Base-by-base conservation (phyloP, 306 rosid species). In the Bauhinia variegata region DNA sequence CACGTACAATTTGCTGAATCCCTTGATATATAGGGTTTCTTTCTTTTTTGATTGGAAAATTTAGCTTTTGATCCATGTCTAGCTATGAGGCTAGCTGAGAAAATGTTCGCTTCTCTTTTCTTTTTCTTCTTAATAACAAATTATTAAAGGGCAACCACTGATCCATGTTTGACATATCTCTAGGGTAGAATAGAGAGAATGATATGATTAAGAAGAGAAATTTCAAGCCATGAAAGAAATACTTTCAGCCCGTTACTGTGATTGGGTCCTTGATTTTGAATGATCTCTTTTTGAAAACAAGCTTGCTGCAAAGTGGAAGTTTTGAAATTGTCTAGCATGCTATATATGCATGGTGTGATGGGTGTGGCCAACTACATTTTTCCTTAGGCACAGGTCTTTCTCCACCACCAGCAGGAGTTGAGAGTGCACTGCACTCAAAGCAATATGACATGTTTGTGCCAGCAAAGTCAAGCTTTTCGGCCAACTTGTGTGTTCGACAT, bases 391-490 rank as follows among this genome's bases (percentile, higher is more conserved):
- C 14, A 15, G 63, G 77, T 81, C 80, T 46, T 57, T 68, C 70
- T 77, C 82, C 80, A 81, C 82, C 86, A 81, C 68, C 83, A 81
- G 58, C 52, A 76, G 65, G 39, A 10, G 72, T 60, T 30, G 82
- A 13, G 91, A 88, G 96, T 91, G 96, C 80, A 80, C 85, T 85
- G 83, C 96, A 91, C 97, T 91, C 97, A 83, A 91, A 86, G 87
- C 88, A 81, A 87, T 77, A 75, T 62, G 79, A 65, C 84, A 82
- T 82, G 86, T 84, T 75, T 86, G 78, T 83, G 82, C 70, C 91
- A 82, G 83, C 88, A 81, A 91, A 91, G 97, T 91, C 97, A 91
- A 88, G 84, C 91, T 86, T 91, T 91, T 79, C 97, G 91, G 95
- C 97, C 79, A 73, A 68, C 92, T 83, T 79, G 76, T 82, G 63